These are phyloP conservation scores for Metarhizium sp. DNA, from an alignment of 2,329 filamentous ascomycete species.

Conservation along the genomic window DNA sequence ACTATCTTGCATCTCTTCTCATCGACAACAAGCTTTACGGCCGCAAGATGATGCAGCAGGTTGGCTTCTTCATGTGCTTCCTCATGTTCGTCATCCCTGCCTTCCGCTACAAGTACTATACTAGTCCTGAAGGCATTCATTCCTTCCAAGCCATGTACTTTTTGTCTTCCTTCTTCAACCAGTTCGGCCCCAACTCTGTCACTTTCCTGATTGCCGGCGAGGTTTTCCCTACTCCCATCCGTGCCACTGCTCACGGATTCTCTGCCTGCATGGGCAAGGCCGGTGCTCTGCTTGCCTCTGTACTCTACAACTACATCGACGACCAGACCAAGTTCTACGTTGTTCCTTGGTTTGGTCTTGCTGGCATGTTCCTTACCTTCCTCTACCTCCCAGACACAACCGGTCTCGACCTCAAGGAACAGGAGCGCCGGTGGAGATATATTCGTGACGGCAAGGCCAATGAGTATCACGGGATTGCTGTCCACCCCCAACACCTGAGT, in stretches of 20 bases:
- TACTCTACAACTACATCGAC: conserved; percentile 92
- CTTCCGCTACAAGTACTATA: conserved; percentile 83
- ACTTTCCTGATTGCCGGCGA: conserved; percentile 95
- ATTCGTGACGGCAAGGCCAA: conserved; percentile 67
- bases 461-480: conserved; percentile 88
- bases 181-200: conserved; percentile 93
- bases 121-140: conserved; percentile 58
- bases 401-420: conserved; percentile 91
- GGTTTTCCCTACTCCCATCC: conserved; percentile 90
- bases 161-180: conserved; percentile 96
- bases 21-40: conserved; percentile 97
- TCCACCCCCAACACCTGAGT: conserved; percentile 82
- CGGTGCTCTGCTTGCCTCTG: conserved; percentile 75
- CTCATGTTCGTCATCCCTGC: conserved; percentile 87
- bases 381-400: conserved; percentile 95
- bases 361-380: conserved; percentile 71
- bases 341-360: conserved; percentile 91
- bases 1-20: conserved; percentile 80
- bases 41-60: conserved; percentile 90
- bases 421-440: conserved; percentile 87
- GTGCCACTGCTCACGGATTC: conserved; percentile 88
- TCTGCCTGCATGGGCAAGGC: conserved; percentile 86
- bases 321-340: conserved; percentile 80
- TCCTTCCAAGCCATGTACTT: conserved; percentile 99
- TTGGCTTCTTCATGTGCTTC: conserved; percentile 90